Evolutionary conservation across 2,329 filamentous ascomycete species (phyloP), one percentile per base, ranked within the genome.

Genomic region (Claviceps purpurea): DNA sequence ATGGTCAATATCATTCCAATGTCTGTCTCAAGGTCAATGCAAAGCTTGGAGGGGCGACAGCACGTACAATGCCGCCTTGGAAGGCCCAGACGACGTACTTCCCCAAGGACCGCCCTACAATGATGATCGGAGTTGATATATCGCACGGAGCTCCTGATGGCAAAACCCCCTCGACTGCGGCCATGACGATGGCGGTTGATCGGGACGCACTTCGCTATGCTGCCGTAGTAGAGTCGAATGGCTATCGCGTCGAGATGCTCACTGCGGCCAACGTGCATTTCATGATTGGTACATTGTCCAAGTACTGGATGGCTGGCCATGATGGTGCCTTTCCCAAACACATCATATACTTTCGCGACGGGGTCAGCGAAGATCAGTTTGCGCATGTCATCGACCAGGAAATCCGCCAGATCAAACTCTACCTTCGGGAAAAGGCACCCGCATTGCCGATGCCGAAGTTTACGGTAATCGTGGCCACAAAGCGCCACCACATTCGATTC

Each of bases 1-100:
- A 85, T 22, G 76, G 77, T 0, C 93, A 98, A 61, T 97, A 97
- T 68, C 85, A 87, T 61, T 93, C 87, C 1, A 98, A 98, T 56
- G 89, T 98, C 0, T 79, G 82, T 57, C 93, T 98, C 88, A 98
- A 98, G 72, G 82, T 98, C 58, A 97, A 98, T 60, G 86, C 88
- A 3, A 98, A 98, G 72, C 77, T 98, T 2, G 93, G 93, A 14
- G 93, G 93, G 5, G 77, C 80, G 0, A 96, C 89, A 1, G 82
- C 71, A 50, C 73, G 65, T 45, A 68, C 67, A 1, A 56, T 57
- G 13, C 60, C 65, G 5, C 62, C 68, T 0, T 69, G 67, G 66
- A 65, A 62, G 47, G 55, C 59, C 0, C 50, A 54, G 45, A 48
- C 55, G 0, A 67, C 62, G 0, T 70, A 67, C 54, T 70, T 70